Conservation (phyloP, 2,329 filamentous ascomycete genomes). For the Penicillium sp. region DNA sequence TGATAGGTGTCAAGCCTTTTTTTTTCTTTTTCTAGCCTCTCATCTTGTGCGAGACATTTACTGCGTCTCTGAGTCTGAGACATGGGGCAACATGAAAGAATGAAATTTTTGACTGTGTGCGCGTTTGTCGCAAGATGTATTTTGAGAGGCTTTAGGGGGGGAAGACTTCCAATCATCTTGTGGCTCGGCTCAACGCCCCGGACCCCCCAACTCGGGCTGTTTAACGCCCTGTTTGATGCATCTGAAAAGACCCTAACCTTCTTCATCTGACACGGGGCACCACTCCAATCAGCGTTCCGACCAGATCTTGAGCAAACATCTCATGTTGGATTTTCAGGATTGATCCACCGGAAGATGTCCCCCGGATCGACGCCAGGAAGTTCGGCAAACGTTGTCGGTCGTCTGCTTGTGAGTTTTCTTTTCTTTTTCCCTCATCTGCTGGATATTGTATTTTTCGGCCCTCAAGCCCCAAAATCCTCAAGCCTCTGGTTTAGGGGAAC, state of each 20-base stretch:
- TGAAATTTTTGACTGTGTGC: neutral
- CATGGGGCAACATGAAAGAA: neutral
- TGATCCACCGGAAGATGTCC: conserved; percentile 14
- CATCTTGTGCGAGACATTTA: conserved; percentile 6
- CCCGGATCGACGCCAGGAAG: conserved; percentile 20
- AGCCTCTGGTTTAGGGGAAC: neutral
- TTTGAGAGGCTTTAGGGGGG: neutral
- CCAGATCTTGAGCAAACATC: conserved; percentile 31
- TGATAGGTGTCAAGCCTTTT: conserved; percentile 23
- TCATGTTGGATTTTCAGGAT: conserved; percentile 11
- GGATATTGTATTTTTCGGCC: neutral
- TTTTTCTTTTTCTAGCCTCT: neutral
- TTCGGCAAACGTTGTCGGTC: conserved; percentile 34
- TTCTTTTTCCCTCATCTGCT: neutral
- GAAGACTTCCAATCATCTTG: conserved; percentile 2
- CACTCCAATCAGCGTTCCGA: conserved; percentile 26
- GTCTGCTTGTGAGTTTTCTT: conserved; percentile 19
- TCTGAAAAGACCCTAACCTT: conserved; percentile 3
- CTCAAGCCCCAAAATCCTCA: neutral
- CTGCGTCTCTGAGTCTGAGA: conserved; percentile 13
- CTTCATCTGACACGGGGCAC: conserved; percentile 1
- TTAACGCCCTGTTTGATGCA: conserved; percentile 27
- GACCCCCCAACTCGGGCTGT: conserved; percentile 21
- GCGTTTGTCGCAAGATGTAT: conserved; percentile 3
- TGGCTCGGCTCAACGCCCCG: conserved; percentile 10